Evolutionary conservation across 306 rosid genomes (phyloP), one percentile per base, ranked within the genome.

Genomic region (Vigna mungo): DNA sequence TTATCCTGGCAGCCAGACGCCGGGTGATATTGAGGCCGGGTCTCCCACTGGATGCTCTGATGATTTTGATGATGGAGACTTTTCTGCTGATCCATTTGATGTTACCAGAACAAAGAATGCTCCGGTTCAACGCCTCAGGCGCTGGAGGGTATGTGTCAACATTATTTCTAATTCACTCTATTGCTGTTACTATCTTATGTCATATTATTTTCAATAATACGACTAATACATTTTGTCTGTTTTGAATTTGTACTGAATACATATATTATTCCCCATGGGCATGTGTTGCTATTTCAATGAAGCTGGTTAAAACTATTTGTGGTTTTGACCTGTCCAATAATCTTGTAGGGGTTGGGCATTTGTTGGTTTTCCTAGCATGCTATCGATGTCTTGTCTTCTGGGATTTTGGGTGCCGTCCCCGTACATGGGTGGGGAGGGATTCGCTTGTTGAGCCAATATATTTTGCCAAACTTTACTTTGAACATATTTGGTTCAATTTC

Each of bases 91-190:
- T 78, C 90, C 97, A 10, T 93, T 93, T 78, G 60, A 82, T 21
- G 85, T 93, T 46, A 2, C 84, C 75, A 87, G 92, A 25, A 90
- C 96, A 10, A 93, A 91, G 83, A 47, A 90, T 78, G 98, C 92
- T 82, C 81, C 98, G 2, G 17, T 88, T 10, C 87, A 82, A 9
- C 87, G 96, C 25, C 97, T 93, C 80, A 83, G 77, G 72, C 96
- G 97, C 1, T 93, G 98, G 98, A 87, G 98, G 86, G 98, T 93
- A 83, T 20, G 80, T 15, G 11, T 36, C 32, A 3, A 52, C 8
- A n/a, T 34, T 34, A 34, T 1, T 11, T 52, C 36, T 54, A 10
- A 47, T n/a, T 66, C 34, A 8, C 20, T 21, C 16, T 30, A 1
- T 60, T 72, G 8, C 55, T 61, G 6, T 49, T 25, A 2, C 20